Conservation (phyloP, 1,284 basidiomycete species). For the Rhodotorula glutinis region DNA sequence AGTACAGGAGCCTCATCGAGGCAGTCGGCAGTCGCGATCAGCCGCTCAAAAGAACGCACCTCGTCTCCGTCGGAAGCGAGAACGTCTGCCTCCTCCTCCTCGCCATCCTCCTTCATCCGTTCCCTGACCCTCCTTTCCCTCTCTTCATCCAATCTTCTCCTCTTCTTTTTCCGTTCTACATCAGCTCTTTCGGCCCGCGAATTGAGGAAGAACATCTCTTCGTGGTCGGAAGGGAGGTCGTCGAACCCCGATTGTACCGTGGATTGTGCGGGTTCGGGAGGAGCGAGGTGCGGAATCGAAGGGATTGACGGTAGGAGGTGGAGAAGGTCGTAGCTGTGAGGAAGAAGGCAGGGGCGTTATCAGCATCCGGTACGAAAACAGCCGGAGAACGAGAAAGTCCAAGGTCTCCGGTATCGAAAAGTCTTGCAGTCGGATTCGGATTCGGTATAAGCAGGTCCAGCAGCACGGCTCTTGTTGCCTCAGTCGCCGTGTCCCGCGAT, state of each 20-base stretch:
- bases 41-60: background rate
- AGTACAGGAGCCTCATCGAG: too few species aligned
- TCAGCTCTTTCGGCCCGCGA: constrained; percentile 8
- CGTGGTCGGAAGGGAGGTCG: constrained; percentile 27
- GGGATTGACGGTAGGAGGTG: constrained; percentile 25
- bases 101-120: background rate
- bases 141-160: constrained; percentile 18
- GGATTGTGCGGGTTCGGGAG: background rate
- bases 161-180: constrained; percentile 17
- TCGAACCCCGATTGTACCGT: constrained; percentile 18
- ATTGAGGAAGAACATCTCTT: constrained; percentile 36
- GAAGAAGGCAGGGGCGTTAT: background rate
- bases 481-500: too few species aligned
- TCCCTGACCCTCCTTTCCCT: constrained; percentile 23
- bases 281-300: background rate
- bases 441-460: background rate
- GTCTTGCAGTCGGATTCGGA: background rate
- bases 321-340: constrained; percentile 35
- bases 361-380: background rate
- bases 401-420: background rate
- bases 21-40: background rate
- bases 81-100: constrained; percentile 1
- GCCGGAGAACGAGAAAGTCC: background rate
- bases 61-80: background rate
- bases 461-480: too few species aligned